phyloP scores from a whole-genome alignment of 495 filamentous ascomycete genomes.

The Coniosporium apollinis region DNA sequence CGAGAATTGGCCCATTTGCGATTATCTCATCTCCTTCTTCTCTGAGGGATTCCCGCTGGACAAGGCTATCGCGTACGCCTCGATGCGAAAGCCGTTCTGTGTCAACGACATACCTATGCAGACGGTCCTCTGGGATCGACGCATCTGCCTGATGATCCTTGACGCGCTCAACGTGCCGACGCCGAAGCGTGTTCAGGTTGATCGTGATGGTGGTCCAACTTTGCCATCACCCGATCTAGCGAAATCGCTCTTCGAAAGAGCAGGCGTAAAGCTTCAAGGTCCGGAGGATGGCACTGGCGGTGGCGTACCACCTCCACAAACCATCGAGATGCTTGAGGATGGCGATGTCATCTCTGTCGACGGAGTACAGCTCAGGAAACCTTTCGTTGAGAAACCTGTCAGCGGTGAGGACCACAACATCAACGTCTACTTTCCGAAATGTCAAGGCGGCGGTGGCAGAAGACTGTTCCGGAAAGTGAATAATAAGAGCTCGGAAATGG shows the following conservation, averaged over 20 bases:
- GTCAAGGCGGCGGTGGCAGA: conserved; percentile 70
- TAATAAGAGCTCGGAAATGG: conserved; percentile 93
- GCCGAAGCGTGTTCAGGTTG: conserved; percentile 80
- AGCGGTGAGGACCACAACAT: conserved; percentile 99
- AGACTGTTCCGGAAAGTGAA: conserved; percentile 92
- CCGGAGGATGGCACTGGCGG: conserved; percentile 56
- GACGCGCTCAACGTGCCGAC: conserved; percentile 81
- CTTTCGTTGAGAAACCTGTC: conserved; percentile 97
- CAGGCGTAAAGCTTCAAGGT: conserved; percentile 62
- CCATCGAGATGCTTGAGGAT: conserved; percentile 69
- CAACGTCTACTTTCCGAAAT: conserved; percentile 84
- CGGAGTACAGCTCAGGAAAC: conserved; percentile 65
- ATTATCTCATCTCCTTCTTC: conserved; percentile 96
- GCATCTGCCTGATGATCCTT: conserved; percentile 71
- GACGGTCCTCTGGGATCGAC: conserved; percentile 90
- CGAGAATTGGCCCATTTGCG: conserved; percentile 48
- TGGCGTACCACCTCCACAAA: conserved; percentile 36
- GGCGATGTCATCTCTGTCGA: conserved; percentile 80
- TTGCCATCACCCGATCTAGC: conserved; percentile 60
- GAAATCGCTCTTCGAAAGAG: conserved; percentile 58
- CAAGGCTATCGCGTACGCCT: conserved; percentile 89
- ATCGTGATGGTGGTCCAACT: conserved; percentile 77
- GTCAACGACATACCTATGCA: conserved; percentile 98
- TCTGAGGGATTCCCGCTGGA: conserved; percentile 93
- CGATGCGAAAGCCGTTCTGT: conserved; percentile 82